These are phyloP conservation scores for Pseudogymnoascus sp. DNA, from an alignment of 2,329 filamentous ascomycete species.

Conservation along the genomic window DNA sequence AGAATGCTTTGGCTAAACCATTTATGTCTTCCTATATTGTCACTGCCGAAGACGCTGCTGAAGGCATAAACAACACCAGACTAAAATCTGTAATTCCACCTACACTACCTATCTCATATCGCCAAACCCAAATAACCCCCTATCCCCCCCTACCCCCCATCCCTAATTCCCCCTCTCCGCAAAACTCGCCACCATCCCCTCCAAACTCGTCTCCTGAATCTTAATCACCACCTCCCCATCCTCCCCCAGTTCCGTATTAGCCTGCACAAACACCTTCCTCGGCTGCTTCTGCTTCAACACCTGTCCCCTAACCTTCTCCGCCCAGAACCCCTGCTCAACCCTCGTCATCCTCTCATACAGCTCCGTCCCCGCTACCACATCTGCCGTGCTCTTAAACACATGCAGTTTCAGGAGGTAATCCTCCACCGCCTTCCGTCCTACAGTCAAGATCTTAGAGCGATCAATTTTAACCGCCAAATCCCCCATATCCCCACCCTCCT, in stretches of 20 bases:
- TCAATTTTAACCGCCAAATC: constrained; percentile 78
- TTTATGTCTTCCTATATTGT: too few species aligned
- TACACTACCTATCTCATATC: neutral
- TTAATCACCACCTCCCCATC: constrained; percentile 64
- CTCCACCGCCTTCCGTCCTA: constrained; percentile 73
- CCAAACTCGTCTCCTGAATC: constrained; percentile 74
- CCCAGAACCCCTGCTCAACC: constrained; percentile 77
- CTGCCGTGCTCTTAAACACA: constrained; percentile 84
- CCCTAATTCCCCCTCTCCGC: constrained; percentile 42
- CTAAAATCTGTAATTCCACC: neutral
- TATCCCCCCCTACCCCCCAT: too few species aligned
- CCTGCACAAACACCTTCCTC: constrained; percentile 88
- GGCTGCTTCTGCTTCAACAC: constrained; percentile 71
- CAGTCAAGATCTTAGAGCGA: constrained; percentile 74
- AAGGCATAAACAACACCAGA: neutral
- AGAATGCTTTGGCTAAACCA: too few species aligned
- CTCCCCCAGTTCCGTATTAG: constrained; percentile 70
- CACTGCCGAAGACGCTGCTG: too few species aligned
- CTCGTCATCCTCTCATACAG: constrained; percentile 78
- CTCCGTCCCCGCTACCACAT: constrained; percentile 65
- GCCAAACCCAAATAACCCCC: too few species aligned
- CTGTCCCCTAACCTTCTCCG: constrained; percentile 65
- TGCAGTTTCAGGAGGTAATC: constrained; percentile 85
- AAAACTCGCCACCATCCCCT: constrained; percentile 79
- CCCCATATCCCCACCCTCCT: constrained; percentile 56